Evolutionary conservation across 805 yeast species (phyloP), one percentile per base, ranked within the genome.

Genomic region (Metschnikowia lunata): DNA sequence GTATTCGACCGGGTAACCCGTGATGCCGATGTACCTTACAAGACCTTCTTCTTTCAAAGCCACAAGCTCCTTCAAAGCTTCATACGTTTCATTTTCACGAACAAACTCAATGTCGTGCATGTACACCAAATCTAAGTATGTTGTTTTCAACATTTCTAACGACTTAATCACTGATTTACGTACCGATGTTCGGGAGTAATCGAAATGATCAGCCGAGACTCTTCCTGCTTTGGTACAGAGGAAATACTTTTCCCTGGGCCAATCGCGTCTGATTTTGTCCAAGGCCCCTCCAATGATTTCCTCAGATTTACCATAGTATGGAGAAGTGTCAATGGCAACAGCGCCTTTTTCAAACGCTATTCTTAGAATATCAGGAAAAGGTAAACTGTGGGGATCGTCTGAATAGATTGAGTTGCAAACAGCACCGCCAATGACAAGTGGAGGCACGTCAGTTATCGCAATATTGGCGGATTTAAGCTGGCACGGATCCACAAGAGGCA

Each of bases 241-340:
- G 54, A 74, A 82, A 60, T 85, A 85, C 14, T 70, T 58, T 6
- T 82, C 82, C 47, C 98, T 73, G 0, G 80, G 72, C 54, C 72
- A 62, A 23, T 63, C 60, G 33, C 43, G 38, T 26, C 30, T 32
- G 30, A 64, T 39, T 14, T 54, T 33, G 27, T 31, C 31, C 51
- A 90, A 65, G 0, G 89, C 91, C 12, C 71, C 48, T 1, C 98
- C 97, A 6, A 87, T 59, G 11, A 90, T 51, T 14, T 64, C 71
- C 58, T 90, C 98, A 6, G 95, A 85, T 0, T 88, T 88, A 0
- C 97, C 97, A 60, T 90, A 90, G 65, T 87, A 89, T 4, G 97
- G 97, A 0, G 97, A 86, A 0, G 97, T 88, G 59, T 90, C 97
- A 31, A 90, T 71, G 1, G 95, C 93, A 37, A 73, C 75, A 47